A percentile compares a stretch with the other conserved stretches of the same genome.
These are phyloP conservation scores for Phlebiopsis flavidoalba DNA, from an alignment of 768 basidiomycete genomes.

Conservation along the genomic window DNA sequence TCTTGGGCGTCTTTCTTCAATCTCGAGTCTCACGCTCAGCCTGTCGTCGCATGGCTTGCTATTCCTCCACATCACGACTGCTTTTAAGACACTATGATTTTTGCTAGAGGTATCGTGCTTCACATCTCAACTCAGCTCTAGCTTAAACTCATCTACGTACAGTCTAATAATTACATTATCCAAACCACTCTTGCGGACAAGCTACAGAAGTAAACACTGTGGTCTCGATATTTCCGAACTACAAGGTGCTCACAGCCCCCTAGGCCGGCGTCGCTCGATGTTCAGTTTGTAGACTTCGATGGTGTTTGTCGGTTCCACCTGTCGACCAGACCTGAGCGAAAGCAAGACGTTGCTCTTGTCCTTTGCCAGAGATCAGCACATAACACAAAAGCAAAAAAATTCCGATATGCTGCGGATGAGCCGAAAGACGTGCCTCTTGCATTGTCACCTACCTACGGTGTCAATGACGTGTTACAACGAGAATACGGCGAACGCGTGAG, in stretches of 20 bases:
- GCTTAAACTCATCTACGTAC: background rate
- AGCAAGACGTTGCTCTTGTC: slow-evolving; percentile 67
- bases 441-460: slow-evolving; percentile 86
- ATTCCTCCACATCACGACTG: slow-evolving; percentile 2
- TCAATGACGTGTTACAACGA: slow-evolving; percentile 65
- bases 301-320: slow-evolving; percentile 93
- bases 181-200: slow-evolving; percentile 87
- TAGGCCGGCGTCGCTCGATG: slow-evolving; percentile 89
- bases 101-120: slow-evolving; percentile 64
- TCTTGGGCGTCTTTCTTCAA: slow-evolving; percentile 7
- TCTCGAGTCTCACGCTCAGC: slow-evolving; percentile 8
- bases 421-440: no score
- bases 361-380: slow-evolving; percentile 98
- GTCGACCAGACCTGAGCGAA: slow-evolving; percentile 81
- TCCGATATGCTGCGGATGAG: slow-evolving; percentile 96
- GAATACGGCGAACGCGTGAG: slow-evolving; percentile 78
- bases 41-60: background rate
- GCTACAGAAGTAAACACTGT: slow-evolving; percentile 62
- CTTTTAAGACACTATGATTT: slow-evolving; percentile 51
- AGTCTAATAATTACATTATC: slow-evolving; percentile 93
- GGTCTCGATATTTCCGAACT: background rate
- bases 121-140: background rate
- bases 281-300: slow-evolving; percentile 97
- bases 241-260: slow-evolving; percentile 13
- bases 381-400: no score